A percentile compares a stretch with the other conserved stretches of the same genome.
Conservation (phyloP, 1,284 basidiomycete species). For the Meripilus lineatus region DNA sequence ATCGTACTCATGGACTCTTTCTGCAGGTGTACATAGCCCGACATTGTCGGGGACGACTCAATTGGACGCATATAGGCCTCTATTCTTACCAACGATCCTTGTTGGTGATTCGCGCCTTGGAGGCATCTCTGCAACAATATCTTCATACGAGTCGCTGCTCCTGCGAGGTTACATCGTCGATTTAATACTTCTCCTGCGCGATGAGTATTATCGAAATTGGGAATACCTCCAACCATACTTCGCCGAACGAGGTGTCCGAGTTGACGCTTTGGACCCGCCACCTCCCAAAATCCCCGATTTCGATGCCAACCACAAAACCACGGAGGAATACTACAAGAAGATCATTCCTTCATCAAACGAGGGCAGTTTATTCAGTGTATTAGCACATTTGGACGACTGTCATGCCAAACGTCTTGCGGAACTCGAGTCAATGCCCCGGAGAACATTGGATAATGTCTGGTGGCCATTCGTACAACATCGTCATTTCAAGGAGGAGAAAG, state of each 20-base stretch:
- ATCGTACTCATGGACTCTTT: background rate
- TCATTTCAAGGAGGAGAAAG: constrained; percentile 57
- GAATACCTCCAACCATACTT: constrained; percentile 84
- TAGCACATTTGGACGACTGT: constrained; percentile 58
- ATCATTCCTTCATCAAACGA: constrained; percentile 33
- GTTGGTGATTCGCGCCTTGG: constrained; percentile 88
- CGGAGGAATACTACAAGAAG: constrained; percentile 68
- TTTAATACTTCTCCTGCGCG: constrained; percentile 84
- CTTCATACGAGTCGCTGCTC: constrained; percentile 87
- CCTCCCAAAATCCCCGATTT: constrained; percentile 47
- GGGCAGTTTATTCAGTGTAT: constrained; percentile 43
- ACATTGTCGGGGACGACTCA: constrained; percentile 85
- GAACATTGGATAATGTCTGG: constrained; percentile 83
- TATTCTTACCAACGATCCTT: constrained; percentile 84
- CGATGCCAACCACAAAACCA: constrained; percentile 47
- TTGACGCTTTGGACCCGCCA: constrained; percentile 55
- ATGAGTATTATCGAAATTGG: constrained; percentile 83
- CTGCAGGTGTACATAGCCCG: constrained; percentile 88
- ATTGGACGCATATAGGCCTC: constrained; percentile 76
- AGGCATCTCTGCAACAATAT: constrained; percentile 92
- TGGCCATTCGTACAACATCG: constrained; percentile 98
- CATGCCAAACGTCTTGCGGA: constrained; percentile 66
- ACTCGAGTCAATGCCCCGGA: constrained; percentile 72
- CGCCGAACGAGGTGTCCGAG: constrained; percentile 60
- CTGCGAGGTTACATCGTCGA: constrained; percentile 91